Evolutionary conservation across 176 grass and related monocot genomes (phyloP), one percentile per base, ranked within the genome.

Genomic region (Oryza coarctata): DNA sequence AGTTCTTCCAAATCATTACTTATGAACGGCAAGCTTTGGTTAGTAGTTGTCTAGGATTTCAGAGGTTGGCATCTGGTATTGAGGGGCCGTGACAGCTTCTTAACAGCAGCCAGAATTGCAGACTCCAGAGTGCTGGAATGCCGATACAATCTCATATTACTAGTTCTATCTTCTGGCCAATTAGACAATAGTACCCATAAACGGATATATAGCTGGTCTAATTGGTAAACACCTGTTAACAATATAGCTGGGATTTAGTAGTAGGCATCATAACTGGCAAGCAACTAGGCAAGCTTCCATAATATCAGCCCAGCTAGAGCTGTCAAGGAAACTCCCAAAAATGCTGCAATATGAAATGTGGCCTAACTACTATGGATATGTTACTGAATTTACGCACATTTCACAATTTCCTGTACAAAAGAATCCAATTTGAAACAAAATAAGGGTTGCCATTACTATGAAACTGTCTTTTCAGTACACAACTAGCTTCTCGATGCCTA

Each of bases 401-500:
- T 34, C 43, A 86, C 45, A 72, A 33, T 64, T 63, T 15, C 26
- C 79, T 79, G 79, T 90, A 90, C 83, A 90, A 15, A 71, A 62
- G 36, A 86, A 78, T 74, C 0, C 30, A 63, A 84, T 49, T 36
- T 88, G 36, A 86, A 82, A 68, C 28, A 31, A 66, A 70, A 28
- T 31, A 72, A 18, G 34, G 63, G 27, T 77, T 22, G 35, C 32
- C n/a, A 50, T 44, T 26, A 30, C 58, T 50, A 22, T 14, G 22
- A 29, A 55, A 31, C 80, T 63, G 66, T 47, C 45, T 60, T 15
- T 83, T 28, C 65, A 28, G 26, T 27, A 33, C 60, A 74, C 28
- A 32, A 26, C 33, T 35, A 58, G 33, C 26, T 71, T 44, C 55
- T 38, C 12, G 14, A 26, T 27, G 35, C 66, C 35, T 41, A 20